These are phyloP conservation scores for Vaccinium macrocarpon DNA, from an alignment of 148 eudicot genomes.

Conservation along the genomic window DNA sequence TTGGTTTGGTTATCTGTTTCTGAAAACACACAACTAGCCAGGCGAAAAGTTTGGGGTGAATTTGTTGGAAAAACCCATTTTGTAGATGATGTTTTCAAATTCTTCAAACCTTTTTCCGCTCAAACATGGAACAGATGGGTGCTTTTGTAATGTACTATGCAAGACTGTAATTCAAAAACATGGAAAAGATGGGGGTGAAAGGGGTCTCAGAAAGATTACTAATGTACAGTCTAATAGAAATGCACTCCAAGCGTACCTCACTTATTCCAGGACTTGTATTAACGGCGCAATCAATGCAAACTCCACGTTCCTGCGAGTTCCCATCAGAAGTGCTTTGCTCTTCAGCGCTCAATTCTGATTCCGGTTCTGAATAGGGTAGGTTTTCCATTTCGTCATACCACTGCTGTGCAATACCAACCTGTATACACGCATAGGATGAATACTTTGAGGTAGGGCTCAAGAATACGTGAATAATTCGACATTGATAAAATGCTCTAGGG, in stretches of 20 bases:
- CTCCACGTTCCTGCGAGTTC: conserved; percentile 43
- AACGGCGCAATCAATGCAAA: conserved; percentile 67
- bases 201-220: neutral
- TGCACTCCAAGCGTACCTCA: conserved; percentile 53
- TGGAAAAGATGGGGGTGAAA: neutral
- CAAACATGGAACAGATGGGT: neutral
- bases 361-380: conserved; percentile 42
- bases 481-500: neutral
- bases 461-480: neutral
- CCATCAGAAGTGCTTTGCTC: conserved; percentile 31
- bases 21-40: neutral
- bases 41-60: neutral
- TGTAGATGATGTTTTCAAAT: neutral
- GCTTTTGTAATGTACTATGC: neutral
- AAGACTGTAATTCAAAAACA: neutral
- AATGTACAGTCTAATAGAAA: neutral
- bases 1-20: neutral
- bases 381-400: conserved; percentile 89
- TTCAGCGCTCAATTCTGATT: conserved; percentile 30
- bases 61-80: neutral
- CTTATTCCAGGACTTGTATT: conserved; percentile 87
- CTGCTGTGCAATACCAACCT: conserved; percentile 82
- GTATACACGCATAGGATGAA: conserved; percentile 19
- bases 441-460: neutral
- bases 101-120: neutral